Evolutionary conservation across 2,329 filamentous ascomycete genomes (phyloP), one percentile per base, ranked within the genome.

Genomic region (Aschersonia sp.): DNA sequence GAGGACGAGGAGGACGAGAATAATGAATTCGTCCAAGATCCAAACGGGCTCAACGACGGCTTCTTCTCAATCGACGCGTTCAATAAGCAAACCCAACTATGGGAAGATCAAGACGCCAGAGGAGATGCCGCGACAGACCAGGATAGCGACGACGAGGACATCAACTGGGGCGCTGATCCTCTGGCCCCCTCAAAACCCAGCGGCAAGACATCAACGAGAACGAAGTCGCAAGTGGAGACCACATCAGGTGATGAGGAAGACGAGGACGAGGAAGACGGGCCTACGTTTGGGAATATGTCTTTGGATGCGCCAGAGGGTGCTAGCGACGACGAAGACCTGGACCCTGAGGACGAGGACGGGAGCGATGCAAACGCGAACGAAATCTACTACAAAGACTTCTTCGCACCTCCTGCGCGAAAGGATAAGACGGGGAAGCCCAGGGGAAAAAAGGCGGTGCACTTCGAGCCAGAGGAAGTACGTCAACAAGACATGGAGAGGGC

Each of bases 61-160:
- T 98, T 98, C 69, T 98, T 98, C 68, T 94, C 87, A 12, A 90
- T 98, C 57, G 89, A 97, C 58, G 81, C 94, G 50, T 98, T 98
- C 75, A 98, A 98, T 71, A 87, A 83, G 61, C 86, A 94, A 60
- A 87, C 88, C 2, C 87, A 94, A 58, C 84, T 83, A 60, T 80
- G 96, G 45, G 92, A 98, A 64, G 80, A 86, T 53, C 84, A 88
- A 63, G 90, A 97, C 62, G 76, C 78, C 31, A 75, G 77, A 53
- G 87, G 84, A 31, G 86, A 90, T 54, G 78, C 79, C 39, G 81
- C 84, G 56, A 83, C 83, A 48, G 85, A 83, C 52, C 75, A 72
- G 46, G 85, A 76, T 51, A 87, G 82, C 62, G 87, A 94, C 46
- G 87, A 94, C 44, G 87, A 94, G 54, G 83, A 88, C 12, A 69